Base-by-base conservation (phyloP, 2,329 filamentous ascomycete species). In the Hortaea sp. region DNA sequence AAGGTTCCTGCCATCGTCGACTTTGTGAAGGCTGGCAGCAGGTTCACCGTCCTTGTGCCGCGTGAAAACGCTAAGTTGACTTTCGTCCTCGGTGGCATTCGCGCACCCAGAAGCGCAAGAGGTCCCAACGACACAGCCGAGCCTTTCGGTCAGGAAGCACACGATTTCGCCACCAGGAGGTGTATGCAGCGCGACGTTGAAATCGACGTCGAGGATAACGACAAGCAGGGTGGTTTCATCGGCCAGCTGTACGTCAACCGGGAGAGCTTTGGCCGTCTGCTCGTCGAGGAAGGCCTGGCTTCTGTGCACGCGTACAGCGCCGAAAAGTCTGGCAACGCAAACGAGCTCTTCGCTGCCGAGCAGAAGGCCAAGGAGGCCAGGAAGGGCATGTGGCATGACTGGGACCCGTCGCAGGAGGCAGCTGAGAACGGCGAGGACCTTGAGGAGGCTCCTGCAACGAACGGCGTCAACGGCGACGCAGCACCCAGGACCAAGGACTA, bases 141-240 rank as follows among this genome's bases (percentile, higher is more conserved):
- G 70, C 89, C 92, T 1, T 97, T 94, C 57, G 92, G 92, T 27
- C 85, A 94, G 65, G 92, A 98, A 70, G 90, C 90, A 3, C 78
- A 94, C 52, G 90, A 98, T 43, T 82, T 97, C 56, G 89, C 90
- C 42, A 88, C 87, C 68, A 83, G 80, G 59, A 81, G 89, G 48
- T 88, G 85, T 69, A 85, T 88, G 73, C 92, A 98, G 72, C 83
- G 92, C 45, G 92, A 98, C 66, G 89, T 92, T 42, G 90, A 97
- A 67, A 86, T 98, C 48, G 89, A 98, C 58, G 84, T 98, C 13
- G 82, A 95, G 65, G 88, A 89, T 59, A 85, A 88, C 56, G 92
- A 98, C 75, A 97, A 95, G 74, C 83, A 92, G 28, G 92, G 92
- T 58, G 92, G 92, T 34, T 98, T 98, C 73, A 97, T 98, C 56